phyloP scores from a whole-genome alignment of 192 early-diverging fungal genomes.

The Obelidium mucronatum region DNA sequence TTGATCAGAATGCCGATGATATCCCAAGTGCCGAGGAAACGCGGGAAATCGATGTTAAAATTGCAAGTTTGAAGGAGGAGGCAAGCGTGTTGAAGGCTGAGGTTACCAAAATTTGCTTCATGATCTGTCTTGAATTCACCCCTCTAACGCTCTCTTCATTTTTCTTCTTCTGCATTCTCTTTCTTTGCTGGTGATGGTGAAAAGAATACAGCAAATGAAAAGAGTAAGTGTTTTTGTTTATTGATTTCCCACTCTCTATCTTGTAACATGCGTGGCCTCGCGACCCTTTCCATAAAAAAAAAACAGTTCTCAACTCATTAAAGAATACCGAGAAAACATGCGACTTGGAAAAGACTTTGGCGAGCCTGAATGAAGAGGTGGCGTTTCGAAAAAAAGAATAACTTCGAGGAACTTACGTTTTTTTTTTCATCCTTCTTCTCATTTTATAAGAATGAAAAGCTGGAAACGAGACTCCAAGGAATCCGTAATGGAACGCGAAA shows the following conservation, averaged over 20 bases:
- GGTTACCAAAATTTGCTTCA: slow-evolving; percentile 8
- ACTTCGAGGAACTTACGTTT: neutral
- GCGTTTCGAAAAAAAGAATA: neutral
- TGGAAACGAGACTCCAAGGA: slow-evolving; percentile 24
- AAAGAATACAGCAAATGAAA: slow-evolving; percentile 28
- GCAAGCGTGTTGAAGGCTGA: slow-evolving; percentile 37
- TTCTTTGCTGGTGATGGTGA: too few relatives aligned
- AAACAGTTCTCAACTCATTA: slow-evolving; percentile 33
- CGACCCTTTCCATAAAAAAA: too few relatives aligned
- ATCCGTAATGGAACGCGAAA: slow-evolving; percentile 37
- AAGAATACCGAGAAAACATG: slow-evolving; percentile 32
- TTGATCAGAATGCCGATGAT: slow-evolving; percentile 9
- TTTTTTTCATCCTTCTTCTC: neutral
- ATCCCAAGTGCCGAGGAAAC: slow-evolving; percentile 29
- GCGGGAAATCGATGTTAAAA: slow-evolving; percentile 30
- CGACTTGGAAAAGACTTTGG: slow-evolving; percentile 25
- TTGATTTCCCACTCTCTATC: too few relatives aligned
- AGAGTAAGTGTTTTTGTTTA: slow-evolving; percentile 9
- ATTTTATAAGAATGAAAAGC: slow-evolving; percentile 33
- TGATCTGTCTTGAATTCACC: neutral
- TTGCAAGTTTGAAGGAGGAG: slow-evolving; percentile 42
- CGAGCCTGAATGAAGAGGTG: slow-evolving; percentile 35
- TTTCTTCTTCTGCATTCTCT: too few relatives aligned
- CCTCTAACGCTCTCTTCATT: too few relatives aligned
- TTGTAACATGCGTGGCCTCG: too few relatives aligned